Evolutionary conservation across 257 asterid species (phyloP).

Genomic region (Nicotiana tomentosiformis): DNA sequence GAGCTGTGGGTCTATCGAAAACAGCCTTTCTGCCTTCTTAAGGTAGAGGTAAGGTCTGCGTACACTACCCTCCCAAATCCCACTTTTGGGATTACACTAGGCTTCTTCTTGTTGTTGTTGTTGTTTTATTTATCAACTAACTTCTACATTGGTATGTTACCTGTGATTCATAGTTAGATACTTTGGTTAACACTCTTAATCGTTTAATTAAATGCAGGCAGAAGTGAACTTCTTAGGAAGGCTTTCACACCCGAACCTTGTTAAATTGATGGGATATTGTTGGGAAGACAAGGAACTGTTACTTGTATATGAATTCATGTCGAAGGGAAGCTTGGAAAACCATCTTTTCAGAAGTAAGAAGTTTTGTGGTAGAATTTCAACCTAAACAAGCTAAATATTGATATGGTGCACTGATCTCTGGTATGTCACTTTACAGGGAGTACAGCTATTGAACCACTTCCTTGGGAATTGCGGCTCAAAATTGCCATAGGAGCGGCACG

Average conservation of each 20-base stretch:
- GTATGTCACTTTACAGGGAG: slow-evolving; percentile 25
- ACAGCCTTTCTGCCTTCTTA: too few relatives aligned
- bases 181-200: background rate
- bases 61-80: too few relatives aligned
- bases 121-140: background rate
- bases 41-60: too few relatives aligned
- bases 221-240: slow-evolving; percentile 45
- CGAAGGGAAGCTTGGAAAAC: slow-evolving; percentile 43
- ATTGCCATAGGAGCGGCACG: slow-evolving; percentile 42
- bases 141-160: background rate
- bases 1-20: too few relatives aligned
- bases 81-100: too few relatives aligned
- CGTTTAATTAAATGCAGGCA: slow-evolving; percentile 31
- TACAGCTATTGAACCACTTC: slow-evolving; percentile 28
- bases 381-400: background rate
- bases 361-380: background rate
- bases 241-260: slow-evolving; percentile 50
- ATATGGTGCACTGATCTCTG: slow-evolving; percentile 5
- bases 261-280: slow-evolving; percentile 41
- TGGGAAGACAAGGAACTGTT: slow-evolving; percentile 38
- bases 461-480: slow-evolving; percentile 40
- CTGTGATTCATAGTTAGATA: background rate
- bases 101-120: too few relatives aligned
- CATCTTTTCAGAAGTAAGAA: slow-evolving; percentile 46
- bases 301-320: slow-evolving; percentile 42